Evolutionary conservation across 73 alveolate species (phyloP), one percentile per base, ranked within the genome.

Genomic region (Symbiodinium natans): DNA sequence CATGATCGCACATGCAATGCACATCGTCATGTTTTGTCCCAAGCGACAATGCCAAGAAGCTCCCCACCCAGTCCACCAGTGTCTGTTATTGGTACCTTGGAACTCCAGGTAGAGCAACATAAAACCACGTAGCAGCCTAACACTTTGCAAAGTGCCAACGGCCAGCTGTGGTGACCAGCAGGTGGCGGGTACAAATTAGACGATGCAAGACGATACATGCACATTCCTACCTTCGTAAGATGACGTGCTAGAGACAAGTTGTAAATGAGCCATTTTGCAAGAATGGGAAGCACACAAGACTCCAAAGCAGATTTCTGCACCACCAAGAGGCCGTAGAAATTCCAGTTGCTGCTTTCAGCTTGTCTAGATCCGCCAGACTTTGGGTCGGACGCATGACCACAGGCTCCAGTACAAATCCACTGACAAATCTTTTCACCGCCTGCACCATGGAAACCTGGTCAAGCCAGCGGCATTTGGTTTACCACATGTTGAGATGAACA

Each of bases 21-120:
- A n/a, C n/a, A n/a, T n/a, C n/a, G n/a, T n/a, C n/a, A n/a, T n/a
- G n/a, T n/a, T n/a, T n/a, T n/a, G n/a, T n/a, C n/a, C n/a, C n/a
- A 4, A 52, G 27, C 10, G n/a, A 10, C 15, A 52, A 52, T 93
- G 41, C 99, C 99, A n/a, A 95, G 59, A 48, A 95, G 74, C 29
- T 71, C 56, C 27, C 98, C 92, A 23, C 99, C 99, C 54, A 95
- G 86, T 34, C 74, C 86, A 4, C 99, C 99, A 7, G 95, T 92
- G 19, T 82, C 89, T 40, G 99, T 95, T 21, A 95, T 63, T 33
- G 99, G 99, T 31, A 95, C 82, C 90, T 92, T 38, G 54, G 29
- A 33, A 74, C 29, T 11, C n/a, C 59, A 48, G 8, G 33, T 21
- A 25, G 33, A n/a, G 77, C 4, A 59, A 4, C 77, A 59, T 59